phyloP scores from a whole-genome alignment of 805 yeast species.

The Candida anglica region DNA sequence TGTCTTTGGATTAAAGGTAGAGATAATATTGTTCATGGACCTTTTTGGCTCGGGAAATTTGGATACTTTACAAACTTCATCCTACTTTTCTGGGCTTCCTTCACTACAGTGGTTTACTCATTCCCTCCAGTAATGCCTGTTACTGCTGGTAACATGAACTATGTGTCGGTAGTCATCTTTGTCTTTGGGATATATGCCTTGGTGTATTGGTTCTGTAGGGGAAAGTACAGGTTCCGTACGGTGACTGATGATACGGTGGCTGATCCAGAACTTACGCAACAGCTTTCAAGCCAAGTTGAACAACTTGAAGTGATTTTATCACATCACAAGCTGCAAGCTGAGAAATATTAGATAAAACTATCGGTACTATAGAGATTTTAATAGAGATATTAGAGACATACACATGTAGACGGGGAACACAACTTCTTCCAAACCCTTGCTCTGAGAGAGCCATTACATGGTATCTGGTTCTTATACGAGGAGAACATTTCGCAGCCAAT shows the following conservation, averaged over 20 bases:
- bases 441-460: too few relatives aligned
- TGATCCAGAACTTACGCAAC: conserved; percentile 12
- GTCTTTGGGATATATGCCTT: conserved; percentile 43
- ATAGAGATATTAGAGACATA: too few relatives aligned
- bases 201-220: conserved; percentile 50
- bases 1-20: conserved; percentile 48
- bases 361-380: too few relatives aligned
- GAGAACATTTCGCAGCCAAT: too few relatives aligned
- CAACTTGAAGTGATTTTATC: conserved; percentile 18
- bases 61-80: conserved; percentile 52
- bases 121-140: conserved; percentile 67
- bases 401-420: too few relatives aligned
- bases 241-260: conserved; percentile 12
- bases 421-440: too few relatives aligned
- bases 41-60: conserved; percentile 59
- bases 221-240: conserved; percentile 15
- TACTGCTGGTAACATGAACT: conserved; percentile 60
- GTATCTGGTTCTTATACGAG: too few relatives aligned
- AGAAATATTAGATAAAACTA: too few relatives aligned
- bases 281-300: conserved; percentile 18
- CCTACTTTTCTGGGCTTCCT: conserved; percentile 52
- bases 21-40: conserved; percentile 54
- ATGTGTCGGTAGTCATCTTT: conserved; percentile 51
- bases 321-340: conserved; percentile 1
- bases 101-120: conserved; percentile 57